Evolutionary conservation across 2,329 filamentous ascomycete species (phyloP).

Genomic region (Fusarium sp.): DNA sequence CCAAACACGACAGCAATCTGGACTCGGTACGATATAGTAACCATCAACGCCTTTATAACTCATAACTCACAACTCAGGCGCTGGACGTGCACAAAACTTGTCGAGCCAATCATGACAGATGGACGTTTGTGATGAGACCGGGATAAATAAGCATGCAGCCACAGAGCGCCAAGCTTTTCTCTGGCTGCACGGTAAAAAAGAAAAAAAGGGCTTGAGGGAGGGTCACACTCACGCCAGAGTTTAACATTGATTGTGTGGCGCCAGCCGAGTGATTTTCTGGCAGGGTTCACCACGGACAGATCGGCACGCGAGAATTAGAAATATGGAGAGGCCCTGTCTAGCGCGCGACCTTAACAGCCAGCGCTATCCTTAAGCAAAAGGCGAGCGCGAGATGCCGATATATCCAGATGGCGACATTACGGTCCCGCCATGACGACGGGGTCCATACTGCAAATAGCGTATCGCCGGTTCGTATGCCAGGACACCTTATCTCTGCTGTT

Average conservation of each 20-base stretch:
- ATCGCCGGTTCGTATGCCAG: slow-evolving; percentile 5
- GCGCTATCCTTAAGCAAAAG: slow-evolving; percentile 5
- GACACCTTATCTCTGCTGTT: not conserved
- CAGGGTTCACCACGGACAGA: slow-evolving; percentile 42
- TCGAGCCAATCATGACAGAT: slow-evolving; percentile 17
- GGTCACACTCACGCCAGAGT: slow-evolving; percentile 5
- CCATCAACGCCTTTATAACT: slow-evolving; percentile 6
- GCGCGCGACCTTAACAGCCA: slow-evolving; percentile 30
- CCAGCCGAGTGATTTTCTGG: slow-evolving; percentile 36
- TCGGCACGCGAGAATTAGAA: slow-evolving; percentile 45
- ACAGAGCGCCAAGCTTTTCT: slow-evolving; percentile 45
- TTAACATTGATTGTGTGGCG: slow-evolving; percentile 29
- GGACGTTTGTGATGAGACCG: slow-evolving; percentile 25
- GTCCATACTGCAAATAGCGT: slow-evolving; percentile 3
- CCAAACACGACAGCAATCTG: slow-evolving; percentile 4
- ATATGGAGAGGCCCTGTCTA: slow-evolving; percentile 43
- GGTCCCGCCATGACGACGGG: slow-evolving; percentile 39
- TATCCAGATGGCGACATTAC: slow-evolving; percentile 40
- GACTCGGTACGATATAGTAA: not conserved
- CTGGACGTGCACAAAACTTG: not conserved
- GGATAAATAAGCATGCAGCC: slow-evolving; percentile 45
- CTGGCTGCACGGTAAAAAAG: slow-evolving; percentile 45
- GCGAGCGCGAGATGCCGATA: slow-evolving; percentile 42
- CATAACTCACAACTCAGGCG: not conserved
- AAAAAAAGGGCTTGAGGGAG: slow-evolving; percentile 39